These are phyloP conservation scores for Trichoderma sp. DNA, from an alignment of 2,329 filamentous ascomycete genomes.

Conservation along the genomic window DNA sequence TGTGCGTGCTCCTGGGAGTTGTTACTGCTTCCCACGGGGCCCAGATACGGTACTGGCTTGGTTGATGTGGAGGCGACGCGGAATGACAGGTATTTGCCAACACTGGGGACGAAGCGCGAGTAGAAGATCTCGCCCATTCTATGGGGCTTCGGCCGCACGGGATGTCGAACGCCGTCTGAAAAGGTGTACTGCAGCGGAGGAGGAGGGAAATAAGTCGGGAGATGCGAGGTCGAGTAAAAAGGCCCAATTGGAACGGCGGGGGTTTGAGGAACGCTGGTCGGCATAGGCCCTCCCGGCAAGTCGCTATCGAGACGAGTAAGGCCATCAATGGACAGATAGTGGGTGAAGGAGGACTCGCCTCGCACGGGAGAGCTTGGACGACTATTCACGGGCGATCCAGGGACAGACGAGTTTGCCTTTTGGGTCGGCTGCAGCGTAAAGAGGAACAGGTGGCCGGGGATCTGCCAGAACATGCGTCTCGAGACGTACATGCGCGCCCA, in stretches of 20 bases:
- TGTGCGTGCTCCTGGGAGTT: slow-evolving; percentile 40
- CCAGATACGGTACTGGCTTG: slow-evolving; percentile 63
- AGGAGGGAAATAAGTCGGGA: slow-evolving; percentile 90
- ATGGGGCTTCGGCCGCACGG: slow-evolving; percentile 82
- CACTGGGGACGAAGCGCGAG: slow-evolving; percentile 78
- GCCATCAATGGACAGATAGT: slow-evolving; percentile 28
- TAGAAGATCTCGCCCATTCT: slow-evolving; percentile 92
- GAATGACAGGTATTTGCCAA: slow-evolving; percentile 85
- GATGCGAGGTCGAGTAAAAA: slow-evolving; percentile 78
- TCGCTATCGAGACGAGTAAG: slow-evolving; percentile 37
- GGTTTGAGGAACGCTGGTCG: slow-evolving; percentile 36
- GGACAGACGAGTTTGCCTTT: slow-evolving; percentile 39
- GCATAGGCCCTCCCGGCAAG: slow-evolving; percentile 41
- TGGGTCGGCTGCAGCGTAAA: slow-evolving; percentile 72
- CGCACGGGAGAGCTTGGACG: slow-evolving; percentile 54
- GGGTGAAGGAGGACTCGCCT: slow-evolving; percentile 32
- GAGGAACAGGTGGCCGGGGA: slow-evolving; percentile 82
- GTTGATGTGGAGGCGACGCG: slow-evolving; percentile 74
- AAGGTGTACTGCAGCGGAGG: slow-evolving; percentile 78
- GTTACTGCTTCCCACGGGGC: slow-evolving; percentile 51
- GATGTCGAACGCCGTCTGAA: slow-evolving; percentile 79
- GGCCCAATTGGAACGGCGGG: slow-evolving; percentile 59
- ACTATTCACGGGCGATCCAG: slow-evolving; percentile 55
- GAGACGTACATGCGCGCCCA: slow-evolving; percentile 85
- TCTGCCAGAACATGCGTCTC: slow-evolving; percentile 85